Conservation (phyloP, 176 grass and related monocot species). For the Calamus simplicifolius region DNA sequence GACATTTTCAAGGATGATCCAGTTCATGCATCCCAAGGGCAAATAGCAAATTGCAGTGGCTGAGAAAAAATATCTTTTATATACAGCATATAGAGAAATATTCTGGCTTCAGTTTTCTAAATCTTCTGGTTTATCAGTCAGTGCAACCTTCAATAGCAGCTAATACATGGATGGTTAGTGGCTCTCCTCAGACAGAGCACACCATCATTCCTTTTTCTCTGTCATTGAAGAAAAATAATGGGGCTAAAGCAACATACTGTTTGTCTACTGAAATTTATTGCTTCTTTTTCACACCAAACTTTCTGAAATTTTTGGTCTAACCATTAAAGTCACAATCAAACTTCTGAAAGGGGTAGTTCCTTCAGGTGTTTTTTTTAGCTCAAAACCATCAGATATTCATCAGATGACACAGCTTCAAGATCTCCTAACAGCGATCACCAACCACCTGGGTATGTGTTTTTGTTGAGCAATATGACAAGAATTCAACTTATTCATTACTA, state of each 20-base stretch:
- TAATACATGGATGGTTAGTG: constrained; percentile 98
- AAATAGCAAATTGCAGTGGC: constrained; percentile 2
- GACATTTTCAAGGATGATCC: constrained; percentile 99
- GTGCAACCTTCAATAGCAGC: constrained; percentile 97
- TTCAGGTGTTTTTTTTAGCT: too few species aligned
- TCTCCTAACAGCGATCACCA: constrained; percentile 87
- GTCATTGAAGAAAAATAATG: background rate
- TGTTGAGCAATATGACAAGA: too few species aligned
- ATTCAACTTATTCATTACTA: background rate
- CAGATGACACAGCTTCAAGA: constrained; percentile 70
- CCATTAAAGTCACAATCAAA: too few species aligned
- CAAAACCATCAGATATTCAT: too few species aligned
- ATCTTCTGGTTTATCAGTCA: constrained; percentile 26
- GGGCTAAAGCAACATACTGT: background rate
- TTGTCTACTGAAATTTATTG: background rate
- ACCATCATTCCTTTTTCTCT: background rate
- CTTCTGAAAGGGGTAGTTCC: too few species aligned
- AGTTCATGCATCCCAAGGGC: constrained; percentile 98
- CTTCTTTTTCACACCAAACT: background rate
- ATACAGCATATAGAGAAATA: background rate
- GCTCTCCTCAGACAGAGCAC: constrained; percentile 63
- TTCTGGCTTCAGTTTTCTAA: constrained; percentile 13
- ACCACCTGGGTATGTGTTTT: constrained; percentile 79
- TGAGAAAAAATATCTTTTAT: background rate
- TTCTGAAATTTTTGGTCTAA: background rate